phyloP scores from a whole-genome alignment of 345 rosid species.

The Schrenkiella parvula region DNA sequence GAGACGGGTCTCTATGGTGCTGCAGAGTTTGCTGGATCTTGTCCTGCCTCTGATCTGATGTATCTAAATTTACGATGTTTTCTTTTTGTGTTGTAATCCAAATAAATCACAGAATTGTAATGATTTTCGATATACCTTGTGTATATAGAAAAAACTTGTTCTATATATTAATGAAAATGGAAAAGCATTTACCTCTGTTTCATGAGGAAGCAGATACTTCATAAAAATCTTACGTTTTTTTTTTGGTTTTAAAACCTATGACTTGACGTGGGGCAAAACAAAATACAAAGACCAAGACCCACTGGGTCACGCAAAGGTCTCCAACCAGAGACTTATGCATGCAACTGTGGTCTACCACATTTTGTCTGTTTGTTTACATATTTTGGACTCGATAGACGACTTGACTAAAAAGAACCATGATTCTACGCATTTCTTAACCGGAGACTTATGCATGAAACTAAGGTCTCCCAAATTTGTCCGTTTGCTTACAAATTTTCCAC shows the following conservation, averaged over 20 bases:
- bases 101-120: constrained; percentile 12
- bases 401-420: no score
- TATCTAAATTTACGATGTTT: neutral
- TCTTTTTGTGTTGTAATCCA: neutral
- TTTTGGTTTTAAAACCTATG: neutral
- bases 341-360: no score
- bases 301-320: neutral
- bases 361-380: no score
- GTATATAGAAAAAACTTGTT: neutral
- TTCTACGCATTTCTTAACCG: no score
- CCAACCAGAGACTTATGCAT: neutral
- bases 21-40: neutral
- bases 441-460: neutral
- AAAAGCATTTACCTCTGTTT: neutral
- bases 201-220: constrained; percentile 43
- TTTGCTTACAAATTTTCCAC: neutral
- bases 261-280: neutral
- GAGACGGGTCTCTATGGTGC: neutral
- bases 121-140: neutral
- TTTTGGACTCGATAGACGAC: no score
- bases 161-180: neutral
- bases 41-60: neutral
- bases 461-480: constrained; percentile 8
- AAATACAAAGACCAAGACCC: neutral
- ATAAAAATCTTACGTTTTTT: no score